These are phyloP conservation scores for Fraxinus quadrangulata DNA, from an alignment of 257 asterid species.

Conservation along the genomic window DNA sequence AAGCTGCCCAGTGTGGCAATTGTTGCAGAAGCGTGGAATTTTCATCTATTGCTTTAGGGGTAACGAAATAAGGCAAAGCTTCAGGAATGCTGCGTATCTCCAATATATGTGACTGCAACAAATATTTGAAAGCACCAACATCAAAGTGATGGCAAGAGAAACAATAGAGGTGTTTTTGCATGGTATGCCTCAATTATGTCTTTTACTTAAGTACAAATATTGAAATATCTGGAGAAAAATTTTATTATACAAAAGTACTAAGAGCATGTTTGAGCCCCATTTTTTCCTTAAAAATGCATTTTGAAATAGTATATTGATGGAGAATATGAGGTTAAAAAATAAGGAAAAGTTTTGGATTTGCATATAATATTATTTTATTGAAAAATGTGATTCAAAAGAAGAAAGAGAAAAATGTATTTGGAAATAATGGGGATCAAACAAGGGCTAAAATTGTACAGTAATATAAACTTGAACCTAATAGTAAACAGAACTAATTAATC, in stretches of 20 bases:
- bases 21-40: slow-evolving; percentile 92
- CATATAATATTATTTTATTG: too few species aligned
- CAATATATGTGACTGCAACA: slow-evolving; percentile 64
- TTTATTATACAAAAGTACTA: background rate
- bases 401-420: too few species aligned
- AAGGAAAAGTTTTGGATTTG: too few species aligned
- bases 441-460: background rate
- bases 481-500: background rate
- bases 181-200: background rate
- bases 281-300: too few species aligned
- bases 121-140: slow-evolving; percentile 27
- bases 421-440: too few species aligned
- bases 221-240: background rate
- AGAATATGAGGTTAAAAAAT: too few species aligned
- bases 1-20: slow-evolving; percentile 98
- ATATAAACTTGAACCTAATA: background rate
- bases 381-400: too few species aligned
- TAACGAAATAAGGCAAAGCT: slow-evolving; percentile 95
- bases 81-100: slow-evolving; percentile 87
- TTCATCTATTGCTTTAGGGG: slow-evolving; percentile 91
- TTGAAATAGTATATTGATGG: too few species aligned
- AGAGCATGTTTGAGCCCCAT: background rate
- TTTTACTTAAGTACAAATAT: background rate
- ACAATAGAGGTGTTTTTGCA: background rate
- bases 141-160: slow-evolving; percentile 2